phyloP scores from a whole-genome alignment of 208 protist species.

The Trypanosoma caninum region DNA sequence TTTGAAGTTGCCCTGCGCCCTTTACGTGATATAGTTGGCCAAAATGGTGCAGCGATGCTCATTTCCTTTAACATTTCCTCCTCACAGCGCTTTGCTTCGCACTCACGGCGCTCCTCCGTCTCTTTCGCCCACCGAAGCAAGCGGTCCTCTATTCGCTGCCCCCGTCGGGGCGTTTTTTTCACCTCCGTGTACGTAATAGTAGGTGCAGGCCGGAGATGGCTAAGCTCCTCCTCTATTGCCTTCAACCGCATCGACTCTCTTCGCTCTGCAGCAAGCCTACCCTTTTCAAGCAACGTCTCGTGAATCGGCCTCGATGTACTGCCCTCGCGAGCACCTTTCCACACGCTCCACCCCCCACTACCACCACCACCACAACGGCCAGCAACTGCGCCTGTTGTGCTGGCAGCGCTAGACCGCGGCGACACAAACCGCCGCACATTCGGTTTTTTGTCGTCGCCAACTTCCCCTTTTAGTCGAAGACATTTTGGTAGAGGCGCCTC shows the following conservation, averaged over 20 bases:
- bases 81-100: constrained; percentile 19
- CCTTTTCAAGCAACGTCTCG: constrained; percentile 71
- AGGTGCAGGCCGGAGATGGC: constrained; percentile 41
- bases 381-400: no score
- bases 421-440: neutral
- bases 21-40: constrained; percentile 46
- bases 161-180: constrained; percentile 12
- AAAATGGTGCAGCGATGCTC: constrained; percentile 34
- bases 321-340: no score
- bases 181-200: constrained; percentile 16
- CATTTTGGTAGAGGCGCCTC: constrained; percentile 44
- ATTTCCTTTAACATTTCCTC: constrained; percentile 32
- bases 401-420: neutral
- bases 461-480: constrained; percentile 21
- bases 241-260: constrained; percentile 31
- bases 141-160: constrained; percentile 50
- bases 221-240: constrained; percentile 42
- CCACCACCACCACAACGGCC: no score
- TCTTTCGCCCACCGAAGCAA: constrained; percentile 52
- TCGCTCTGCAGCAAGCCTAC: constrained; percentile 41
- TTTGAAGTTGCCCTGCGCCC: constrained; percentile 37
- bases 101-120: constrained; percentile 23
- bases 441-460: neutral
- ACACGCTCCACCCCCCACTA: no score
- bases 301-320: constrained; percentile 53